Conservation (phyloP, 306 rosid genomes). For the Canavalia ensiformis region DNA sequence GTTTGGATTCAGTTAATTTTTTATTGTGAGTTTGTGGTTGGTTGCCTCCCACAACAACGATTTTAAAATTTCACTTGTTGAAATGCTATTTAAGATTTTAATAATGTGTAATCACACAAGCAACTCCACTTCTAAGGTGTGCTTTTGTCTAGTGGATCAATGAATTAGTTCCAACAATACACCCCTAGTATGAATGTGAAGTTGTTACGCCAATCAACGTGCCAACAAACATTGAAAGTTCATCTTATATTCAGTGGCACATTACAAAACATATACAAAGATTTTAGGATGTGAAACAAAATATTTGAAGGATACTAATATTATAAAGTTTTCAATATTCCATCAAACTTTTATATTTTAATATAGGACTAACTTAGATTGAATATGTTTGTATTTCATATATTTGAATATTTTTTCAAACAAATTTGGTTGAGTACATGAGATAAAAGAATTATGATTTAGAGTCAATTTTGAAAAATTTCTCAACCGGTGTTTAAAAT, state of each 20-base stretch:
- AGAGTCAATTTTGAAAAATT: too few relatives aligned
- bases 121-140: neutral
- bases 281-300: neutral
- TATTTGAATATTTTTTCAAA: too few relatives aligned
- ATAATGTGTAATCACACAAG: neutral
- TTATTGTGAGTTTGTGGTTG: constrained; percentile 3
- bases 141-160: neutral
- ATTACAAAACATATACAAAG: too few relatives aligned
- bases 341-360: too few relatives aligned
- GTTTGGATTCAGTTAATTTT: neutral
- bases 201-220: neutral
- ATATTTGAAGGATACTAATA: neutral
- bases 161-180: constrained; percentile 9
- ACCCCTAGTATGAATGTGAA: neutral
- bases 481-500: too few relatives aligned
- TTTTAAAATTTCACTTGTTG: neutral
- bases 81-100: neutral
- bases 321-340: neutral
- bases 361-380: neutral
- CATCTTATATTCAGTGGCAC: neutral
- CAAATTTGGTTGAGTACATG: too few relatives aligned
- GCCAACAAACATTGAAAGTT: neutral
- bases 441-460: too few relatives aligned
- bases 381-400: too few relatives aligned
- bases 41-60: neutral